Base-by-base conservation (phyloP, 2,329 filamentous ascomycete genomes). In the Stachybotrys chlorohalonatus region DNA sequence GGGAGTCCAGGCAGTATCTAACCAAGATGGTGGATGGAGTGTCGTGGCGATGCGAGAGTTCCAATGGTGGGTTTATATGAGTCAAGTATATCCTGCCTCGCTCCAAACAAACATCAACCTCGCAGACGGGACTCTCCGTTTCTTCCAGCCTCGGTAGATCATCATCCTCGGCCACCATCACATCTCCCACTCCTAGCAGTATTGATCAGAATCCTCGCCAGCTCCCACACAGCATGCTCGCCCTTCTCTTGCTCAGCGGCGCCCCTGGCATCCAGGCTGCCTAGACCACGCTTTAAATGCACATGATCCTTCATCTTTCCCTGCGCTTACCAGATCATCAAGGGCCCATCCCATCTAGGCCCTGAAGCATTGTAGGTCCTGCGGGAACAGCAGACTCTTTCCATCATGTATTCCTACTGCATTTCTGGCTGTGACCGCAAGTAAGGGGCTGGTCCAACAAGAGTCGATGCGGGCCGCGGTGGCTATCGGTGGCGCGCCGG, bases 401-500 rank as follows among this genome's bases (percentile, higher is more conserved):
- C 52, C 67, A 48, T 70, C 63, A 59, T 64, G 66, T n/a, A 4
- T 24, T 2, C 24, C 24, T 24, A 24, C 24, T 24, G 2, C 24
- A 24, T 24, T 24, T 24, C 24, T 24, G 24, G 24, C 4, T 24
- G 24, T 24, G 24, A 4, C 24, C 24, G 24, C 4, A 24, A 24
- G 24, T 24, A 24, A 24, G 24, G 24, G 24, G 24, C 24, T 24
- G 24, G 24, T 24, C 24, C 24, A 24, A 24, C 24, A 24, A 24
- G 24, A 24, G 24, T 24, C 4, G 24, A 2, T 52, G 24, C 4
- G 24, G 24, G 24, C 24, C 24, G 24, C 24, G 4, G 47, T 59
- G 59, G 2, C 62, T 53, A 50, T 64, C 56, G 57, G 88, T 83
- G 8, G 56, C 78, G 55, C 75, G 76, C 0, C 85, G 1, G 83